Conservation (phyloP, 768 basidiomycete genomes). For the Boletus eberwhitei region DNA sequence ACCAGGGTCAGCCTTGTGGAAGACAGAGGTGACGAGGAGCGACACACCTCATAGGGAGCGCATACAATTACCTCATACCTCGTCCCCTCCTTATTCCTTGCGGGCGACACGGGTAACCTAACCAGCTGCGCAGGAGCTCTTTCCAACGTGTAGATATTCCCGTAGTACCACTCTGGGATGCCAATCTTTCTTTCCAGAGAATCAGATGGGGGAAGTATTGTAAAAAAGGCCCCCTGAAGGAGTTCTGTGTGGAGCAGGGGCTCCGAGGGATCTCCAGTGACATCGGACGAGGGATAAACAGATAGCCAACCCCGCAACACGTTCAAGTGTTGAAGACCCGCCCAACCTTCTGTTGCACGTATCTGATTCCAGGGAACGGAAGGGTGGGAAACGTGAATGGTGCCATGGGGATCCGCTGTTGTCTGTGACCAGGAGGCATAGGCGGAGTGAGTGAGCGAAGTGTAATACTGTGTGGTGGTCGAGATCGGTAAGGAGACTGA, state of each 20-base stretch:
- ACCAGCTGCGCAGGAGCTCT: slow-evolving; percentile 47
- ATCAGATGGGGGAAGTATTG: slow-evolving; percentile 49
- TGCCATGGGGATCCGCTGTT: slow-evolving; percentile 40
- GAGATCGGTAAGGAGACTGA: slow-evolving; percentile 12
- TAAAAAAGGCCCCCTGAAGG: slow-evolving; percentile 72
- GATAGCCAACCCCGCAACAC: slow-evolving; percentile 64
- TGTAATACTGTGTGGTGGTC: slow-evolving; percentile 45
- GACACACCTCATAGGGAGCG: slow-evolving; percentile 74
- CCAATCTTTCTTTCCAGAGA: slow-evolving; percentile 25
- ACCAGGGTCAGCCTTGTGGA: neutral
- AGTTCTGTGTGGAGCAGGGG: slow-evolving; percentile 60
- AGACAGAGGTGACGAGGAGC: neutral
- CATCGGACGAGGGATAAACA: slow-evolving; percentile 43
- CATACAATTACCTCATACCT: slow-evolving; percentile 70
- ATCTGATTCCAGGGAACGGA: slow-evolving; percentile 62
- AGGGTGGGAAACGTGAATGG: slow-evolving; percentile 62
- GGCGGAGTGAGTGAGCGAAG: slow-evolving; percentile 39
- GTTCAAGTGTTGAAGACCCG: slow-evolving; percentile 76
- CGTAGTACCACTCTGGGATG: slow-evolving; percentile 66
- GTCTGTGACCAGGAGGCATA: slow-evolving; percentile 59
- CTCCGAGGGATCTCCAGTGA: neutral
- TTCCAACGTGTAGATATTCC: slow-evolving; percentile 79
- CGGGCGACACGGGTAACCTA: slow-evolving; percentile 45
- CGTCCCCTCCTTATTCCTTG: slow-evolving; percentile 37
- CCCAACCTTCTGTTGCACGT: slow-evolving; percentile 82